Evolutionary conservation across 2,329 filamentous ascomycete genomes (phyloP).

Genomic region (Coniochaeta sp.): DNA sequence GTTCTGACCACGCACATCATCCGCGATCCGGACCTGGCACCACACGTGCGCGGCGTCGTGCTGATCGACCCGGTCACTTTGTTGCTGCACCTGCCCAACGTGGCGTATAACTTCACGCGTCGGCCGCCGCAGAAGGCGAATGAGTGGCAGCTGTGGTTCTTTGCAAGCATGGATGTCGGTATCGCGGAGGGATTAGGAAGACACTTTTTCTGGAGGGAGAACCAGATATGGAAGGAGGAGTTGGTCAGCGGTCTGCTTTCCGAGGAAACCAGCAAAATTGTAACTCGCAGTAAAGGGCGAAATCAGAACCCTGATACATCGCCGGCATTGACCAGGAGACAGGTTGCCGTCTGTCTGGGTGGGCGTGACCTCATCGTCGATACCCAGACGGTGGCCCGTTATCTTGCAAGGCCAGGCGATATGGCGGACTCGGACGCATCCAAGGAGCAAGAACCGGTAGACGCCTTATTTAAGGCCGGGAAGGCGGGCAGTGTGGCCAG

Average conservation of each 20-base stretch:
- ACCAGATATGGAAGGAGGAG: constrained; percentile 64
- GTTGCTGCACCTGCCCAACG: constrained; percentile 60
- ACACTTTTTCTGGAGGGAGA: constrained; percentile 66
- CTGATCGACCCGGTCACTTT: constrained; percentile 58
- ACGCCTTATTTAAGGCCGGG: constrained; percentile 2
- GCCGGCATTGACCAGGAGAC: constrained; percentile 10
- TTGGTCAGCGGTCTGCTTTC: constrained; percentile 20
- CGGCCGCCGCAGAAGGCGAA: constrained; percentile 49
- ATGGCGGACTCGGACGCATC: constrained; percentile 12
- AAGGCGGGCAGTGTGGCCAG: constrained; percentile 19
- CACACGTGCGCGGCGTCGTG: constrained; percentile 41
- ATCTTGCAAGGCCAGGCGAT: constrained; percentile 36
- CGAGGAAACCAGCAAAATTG: not conserved
- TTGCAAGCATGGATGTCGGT: constrained; percentile 60
- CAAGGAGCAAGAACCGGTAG: constrained; percentile 4
- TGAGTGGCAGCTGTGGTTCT: constrained; percentile 65
- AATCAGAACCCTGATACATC: constrained; percentile 2
- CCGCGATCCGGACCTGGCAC: constrained; percentile 34
- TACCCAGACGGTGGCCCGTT: constrained; percentile 47
- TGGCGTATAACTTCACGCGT: constrained; percentile 65
- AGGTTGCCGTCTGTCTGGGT: constrained; percentile 50
- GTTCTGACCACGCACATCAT: constrained; percentile 57
- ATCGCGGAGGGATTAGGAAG: constrained; percentile 57
- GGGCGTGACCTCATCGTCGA: constrained; percentile 60
- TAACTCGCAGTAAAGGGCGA: not conserved